Conservation (phyloP, 139 green algal species). For the Dunaliella primolecta region DNA sequence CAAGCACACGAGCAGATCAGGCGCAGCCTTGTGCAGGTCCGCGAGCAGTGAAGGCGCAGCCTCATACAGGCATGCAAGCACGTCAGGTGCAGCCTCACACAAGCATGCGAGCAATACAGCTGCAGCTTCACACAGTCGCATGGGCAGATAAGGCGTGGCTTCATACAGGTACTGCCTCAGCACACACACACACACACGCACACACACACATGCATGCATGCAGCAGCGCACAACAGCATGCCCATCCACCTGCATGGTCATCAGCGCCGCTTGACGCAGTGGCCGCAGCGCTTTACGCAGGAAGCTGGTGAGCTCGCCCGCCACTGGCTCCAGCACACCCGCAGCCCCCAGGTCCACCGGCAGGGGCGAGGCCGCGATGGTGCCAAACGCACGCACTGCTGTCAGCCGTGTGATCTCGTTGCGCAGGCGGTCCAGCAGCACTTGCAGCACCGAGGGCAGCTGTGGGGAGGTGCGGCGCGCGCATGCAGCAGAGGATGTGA, state of each 20-base stretch:
- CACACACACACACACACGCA: neutral
- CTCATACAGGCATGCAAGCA: no score
- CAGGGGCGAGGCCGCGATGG: constrained; percentile 65
- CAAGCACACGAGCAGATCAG: no score
- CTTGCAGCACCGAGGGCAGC: constrained; percentile 40
- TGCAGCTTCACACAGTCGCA: no score
- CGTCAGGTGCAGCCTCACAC: no score
- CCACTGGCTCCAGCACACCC: constrained; percentile 40
- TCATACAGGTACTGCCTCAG: no score
- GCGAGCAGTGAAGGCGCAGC: no score
- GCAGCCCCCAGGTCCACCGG: constrained; percentile 38
- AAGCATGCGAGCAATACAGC: no score
- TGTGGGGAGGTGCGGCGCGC: neutral
- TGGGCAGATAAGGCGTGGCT: no score
- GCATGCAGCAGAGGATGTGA: no score
- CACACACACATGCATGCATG: neutral
- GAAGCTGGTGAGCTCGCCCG: constrained; percentile 80
- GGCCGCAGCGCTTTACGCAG: constrained; percentile 87
- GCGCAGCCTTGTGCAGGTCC: no score
- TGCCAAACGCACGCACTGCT: constrained; percentile 75
- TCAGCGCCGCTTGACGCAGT: constrained; percentile 78
- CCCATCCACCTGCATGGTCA: constrained; percentile 51
- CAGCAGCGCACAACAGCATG: neutral
- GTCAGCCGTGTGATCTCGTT: constrained; percentile 91
- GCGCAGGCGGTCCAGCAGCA: constrained; percentile 83